Evolutionary conservation across 2,329 filamentous ascomycete species (phyloP).

Genomic region (Xylaria multiplex): DNA sequence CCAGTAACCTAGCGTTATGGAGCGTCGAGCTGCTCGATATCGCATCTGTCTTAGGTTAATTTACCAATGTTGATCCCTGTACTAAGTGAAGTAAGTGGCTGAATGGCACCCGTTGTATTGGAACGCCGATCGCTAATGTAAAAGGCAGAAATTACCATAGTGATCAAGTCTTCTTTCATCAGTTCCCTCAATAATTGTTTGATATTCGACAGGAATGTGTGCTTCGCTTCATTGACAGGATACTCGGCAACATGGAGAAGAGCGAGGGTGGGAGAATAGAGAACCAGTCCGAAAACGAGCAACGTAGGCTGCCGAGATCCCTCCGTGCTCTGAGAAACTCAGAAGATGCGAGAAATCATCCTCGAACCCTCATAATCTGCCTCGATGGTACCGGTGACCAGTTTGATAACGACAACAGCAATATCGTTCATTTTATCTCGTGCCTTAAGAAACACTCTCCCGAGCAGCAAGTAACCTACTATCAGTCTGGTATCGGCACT

Average conservation of each 20-base stretch:
- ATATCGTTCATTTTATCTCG: constrained; percentile 35
- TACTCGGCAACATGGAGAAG: constrained; percentile 5
- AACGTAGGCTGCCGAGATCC: constrained; percentile 24
- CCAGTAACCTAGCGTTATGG: not conserved
- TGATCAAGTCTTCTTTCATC: not conserved
- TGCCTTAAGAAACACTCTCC: constrained; percentile 35
- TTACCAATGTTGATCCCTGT: constrained; percentile 5
- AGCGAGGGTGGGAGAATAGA: constrained; percentile 1
- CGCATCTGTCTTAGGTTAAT: constrained; percentile 8
- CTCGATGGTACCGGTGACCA: constrained; percentile 37
- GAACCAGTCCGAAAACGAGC: not conserved
- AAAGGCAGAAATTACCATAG: not conserved
- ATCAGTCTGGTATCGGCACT: constrained; percentile 36
- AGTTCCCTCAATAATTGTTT: not conserved
- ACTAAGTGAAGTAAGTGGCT: constrained; percentile 27
- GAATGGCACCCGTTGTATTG: constrained; percentile 11
- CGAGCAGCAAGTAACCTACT: constrained; percentile 34
- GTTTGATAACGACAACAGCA: constrained; percentile 37
- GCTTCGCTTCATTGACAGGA: not conserved
- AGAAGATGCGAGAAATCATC: constrained; percentile 20
- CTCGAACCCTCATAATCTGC: constrained; percentile 34
- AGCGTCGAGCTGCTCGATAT: constrained; percentile 1
- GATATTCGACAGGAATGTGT: not conserved
- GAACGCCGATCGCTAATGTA: constrained; percentile 8
- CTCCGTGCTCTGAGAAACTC: constrained; percentile 26